Evolutionary conservation across 164 flowering plant species (phyloP).

Genomic region (Berberis vulgaris): DNA sequence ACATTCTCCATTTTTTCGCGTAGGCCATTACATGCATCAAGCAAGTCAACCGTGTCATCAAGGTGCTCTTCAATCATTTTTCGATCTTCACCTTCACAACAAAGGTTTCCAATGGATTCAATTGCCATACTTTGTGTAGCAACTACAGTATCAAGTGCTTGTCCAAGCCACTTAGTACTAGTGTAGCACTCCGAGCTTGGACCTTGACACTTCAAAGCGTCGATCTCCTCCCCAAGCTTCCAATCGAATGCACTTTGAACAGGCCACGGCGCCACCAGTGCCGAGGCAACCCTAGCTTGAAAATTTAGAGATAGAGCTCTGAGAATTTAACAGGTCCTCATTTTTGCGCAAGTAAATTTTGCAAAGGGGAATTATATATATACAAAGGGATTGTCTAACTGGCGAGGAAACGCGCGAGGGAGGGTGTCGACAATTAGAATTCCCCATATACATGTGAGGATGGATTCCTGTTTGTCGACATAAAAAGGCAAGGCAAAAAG

Average conservation of each 20-base stretch:
- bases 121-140: conserved; percentile 16
- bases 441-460: no score
- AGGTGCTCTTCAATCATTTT: conserved; percentile 13
- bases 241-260: conserved; percentile 9
- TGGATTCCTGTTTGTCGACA: no score
- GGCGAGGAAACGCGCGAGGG: no score
- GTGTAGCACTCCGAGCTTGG: neutral
- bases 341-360: conserved; percentile 1
- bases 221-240: conserved; percentile 12
- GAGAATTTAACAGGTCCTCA: conserved; percentile 18
- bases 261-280: conserved; percentile 25
- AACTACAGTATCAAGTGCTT: conserved; percentile 11
- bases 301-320: conserved; percentile 13
- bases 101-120: neutral
- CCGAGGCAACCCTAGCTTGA: conserved; percentile 7
- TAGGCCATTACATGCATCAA: conserved; percentile 24
- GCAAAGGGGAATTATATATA: neutral
- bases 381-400: no score
- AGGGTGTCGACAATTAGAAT: no score
- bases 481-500: neutral
- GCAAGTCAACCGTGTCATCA: conserved; percentile 18
- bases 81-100: neutral
- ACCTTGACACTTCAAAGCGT: neutral
- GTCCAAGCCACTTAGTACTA: conserved; percentile 11
- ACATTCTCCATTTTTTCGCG: conserved; percentile 14